phyloP scores from a whole-genome alignment of 768 basidiomycete species.

The Omphalotus guepiniiformis region DNA sequence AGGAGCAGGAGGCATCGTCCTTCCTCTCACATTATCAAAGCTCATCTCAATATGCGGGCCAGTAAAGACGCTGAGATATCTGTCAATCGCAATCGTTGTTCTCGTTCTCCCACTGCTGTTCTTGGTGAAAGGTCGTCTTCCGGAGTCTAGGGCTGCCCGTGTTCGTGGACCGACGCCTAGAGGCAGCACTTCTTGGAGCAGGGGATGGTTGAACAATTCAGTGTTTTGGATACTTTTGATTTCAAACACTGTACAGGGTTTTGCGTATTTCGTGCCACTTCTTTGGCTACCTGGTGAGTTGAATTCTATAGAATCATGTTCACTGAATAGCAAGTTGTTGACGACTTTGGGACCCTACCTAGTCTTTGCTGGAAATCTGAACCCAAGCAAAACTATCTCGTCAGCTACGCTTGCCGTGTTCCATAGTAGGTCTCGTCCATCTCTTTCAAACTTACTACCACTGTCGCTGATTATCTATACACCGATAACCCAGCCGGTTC shows the following conservation, averaged over 20 bases:
- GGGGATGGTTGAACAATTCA: conserved; percentile 16
- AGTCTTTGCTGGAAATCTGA: conserved; percentile 21
- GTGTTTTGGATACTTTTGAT: conserved; percentile 21
- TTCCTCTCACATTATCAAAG: conserved; percentile 22
- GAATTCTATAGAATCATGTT: neutral
- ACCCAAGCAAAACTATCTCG: conserved; percentile 12
- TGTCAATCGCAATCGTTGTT: conserved; percentile 18
- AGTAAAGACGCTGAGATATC: conserved; percentile 19
- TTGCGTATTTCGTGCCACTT: conserved; percentile 24
- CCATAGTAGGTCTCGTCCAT: conserved; percentile 16
- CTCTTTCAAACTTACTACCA: conserved; percentile 6
- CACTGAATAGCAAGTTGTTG: neutral
- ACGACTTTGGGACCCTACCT: neutral
- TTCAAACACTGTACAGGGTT: conserved; percentile 22
- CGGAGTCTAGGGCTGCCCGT: conserved; percentile 10
- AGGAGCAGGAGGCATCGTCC: conserved; percentile 21
- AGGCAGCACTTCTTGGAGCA: conserved; percentile 1
- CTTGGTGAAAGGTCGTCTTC: conserved; percentile 23
- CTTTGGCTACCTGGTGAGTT: conserved; percentile 23
- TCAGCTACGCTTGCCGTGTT: conserved; percentile 19
- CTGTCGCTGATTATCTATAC: too few relatives aligned
- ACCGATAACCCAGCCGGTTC: conserved; percentile 12
- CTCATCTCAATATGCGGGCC: conserved; percentile 21
- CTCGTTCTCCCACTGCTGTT: conserved; percentile 21
- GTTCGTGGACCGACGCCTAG: conserved; percentile 18